These are phyloP conservation scores for Elsinoe arachidis DNA, from an alignment of 2,329 filamentous ascomycete genomes.

Conservation along the genomic window DNA sequence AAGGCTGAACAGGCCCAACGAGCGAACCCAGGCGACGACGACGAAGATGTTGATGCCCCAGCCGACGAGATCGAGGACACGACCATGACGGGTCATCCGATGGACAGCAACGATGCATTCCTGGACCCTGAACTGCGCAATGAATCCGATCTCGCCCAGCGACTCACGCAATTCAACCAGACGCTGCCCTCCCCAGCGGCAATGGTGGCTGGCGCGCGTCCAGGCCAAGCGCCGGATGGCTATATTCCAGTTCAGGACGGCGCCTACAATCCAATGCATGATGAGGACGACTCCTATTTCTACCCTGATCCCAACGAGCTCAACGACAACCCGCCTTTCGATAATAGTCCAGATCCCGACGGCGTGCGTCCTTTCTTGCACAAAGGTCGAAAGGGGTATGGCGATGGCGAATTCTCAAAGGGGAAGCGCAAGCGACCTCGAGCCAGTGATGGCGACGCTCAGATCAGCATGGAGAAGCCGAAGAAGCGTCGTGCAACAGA, in stretches of 20 bases:
- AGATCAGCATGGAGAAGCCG: conserved; percentile 30
- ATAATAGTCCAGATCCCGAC: conserved; percentile 14
- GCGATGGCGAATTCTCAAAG: conserved; percentile 18
- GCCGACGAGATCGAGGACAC: conserved; percentile 30
- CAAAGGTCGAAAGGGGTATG: conserved; percentile 17
- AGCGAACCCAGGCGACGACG: conserved; percentile 37
- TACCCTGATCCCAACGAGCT: conserved; percentile 22
- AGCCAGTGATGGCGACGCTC: conserved; percentile 23
- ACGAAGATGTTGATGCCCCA: conserved; percentile 26
- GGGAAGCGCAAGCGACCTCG: conserved; percentile 18
- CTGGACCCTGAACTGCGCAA: conserved; percentile 18
- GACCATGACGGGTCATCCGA: conserved; percentile 27
- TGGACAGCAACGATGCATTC: conserved; percentile 29
- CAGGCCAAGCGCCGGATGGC: conserved; percentile 21
- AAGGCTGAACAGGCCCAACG: conserved; percentile 40
- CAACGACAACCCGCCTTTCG: conserved; percentile 20
- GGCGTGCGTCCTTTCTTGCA: conserved; percentile 14
- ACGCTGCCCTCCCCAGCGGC: conserved; percentile 23
- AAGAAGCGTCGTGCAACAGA: conserved; percentile 28
- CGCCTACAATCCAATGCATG: conserved; percentile 21
- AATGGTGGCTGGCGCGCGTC: conserved; percentile 23
- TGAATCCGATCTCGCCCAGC: conserved; percentile 22
- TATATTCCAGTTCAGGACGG: conserved; percentile 25
- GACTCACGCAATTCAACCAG: conserved; percentile 25
- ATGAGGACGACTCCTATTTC: conserved; percentile 18